Conservation (phyloP, 805 yeast species). For the Metschnikowia anglica region DNA sequence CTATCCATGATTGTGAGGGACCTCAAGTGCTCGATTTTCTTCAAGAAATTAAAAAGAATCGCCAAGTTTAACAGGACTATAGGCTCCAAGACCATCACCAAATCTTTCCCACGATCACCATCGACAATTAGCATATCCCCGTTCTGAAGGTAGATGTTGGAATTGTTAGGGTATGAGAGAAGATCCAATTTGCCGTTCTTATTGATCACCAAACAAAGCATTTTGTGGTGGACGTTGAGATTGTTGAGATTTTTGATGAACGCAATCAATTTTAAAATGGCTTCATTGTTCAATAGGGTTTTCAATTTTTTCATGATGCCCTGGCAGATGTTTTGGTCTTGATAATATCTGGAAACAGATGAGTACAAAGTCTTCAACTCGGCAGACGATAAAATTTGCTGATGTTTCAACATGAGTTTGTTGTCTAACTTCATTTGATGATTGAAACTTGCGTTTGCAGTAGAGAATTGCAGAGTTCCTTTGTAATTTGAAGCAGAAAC, state of each 20-base stretch:
- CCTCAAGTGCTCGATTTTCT: constrained; percentile 67
- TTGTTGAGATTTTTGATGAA: constrained; percentile 43
- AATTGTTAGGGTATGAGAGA: constrained; percentile 61
- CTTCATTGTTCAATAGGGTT: constrained; percentile 27
- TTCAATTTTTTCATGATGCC: constrained; percentile 30
- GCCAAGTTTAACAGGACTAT: constrained; percentile 62
- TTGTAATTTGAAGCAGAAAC: not conserved
- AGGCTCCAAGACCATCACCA: constrained; percentile 72
- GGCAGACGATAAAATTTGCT: constrained; percentile 57
- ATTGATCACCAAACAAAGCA: constrained; percentile 50
- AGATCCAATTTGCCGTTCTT: constrained; percentile 71
- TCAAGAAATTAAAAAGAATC: constrained; percentile 67
- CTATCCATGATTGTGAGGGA: constrained; percentile 42
- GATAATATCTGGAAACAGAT: constrained; percentile 55
- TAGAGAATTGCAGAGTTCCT: not conserved
- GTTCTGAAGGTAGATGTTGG: constrained; percentile 56
- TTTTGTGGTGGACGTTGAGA: constrained; percentile 40
- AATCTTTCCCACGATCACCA: constrained; percentile 82
- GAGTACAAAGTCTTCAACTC: constrained; percentile 51
- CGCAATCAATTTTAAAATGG: constrained; percentile 32
- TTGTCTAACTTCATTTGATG: constrained; percentile 51
- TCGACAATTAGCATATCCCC: constrained; percentile 74
- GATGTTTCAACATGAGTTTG: constrained; percentile 57
- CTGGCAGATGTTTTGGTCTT: constrained; percentile 28
- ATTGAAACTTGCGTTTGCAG: not conserved